These are phyloP conservation scores for Linum lewisii DNA, from an alignment of 345 rosid genomes.

Conservation along the genomic window DNA sequence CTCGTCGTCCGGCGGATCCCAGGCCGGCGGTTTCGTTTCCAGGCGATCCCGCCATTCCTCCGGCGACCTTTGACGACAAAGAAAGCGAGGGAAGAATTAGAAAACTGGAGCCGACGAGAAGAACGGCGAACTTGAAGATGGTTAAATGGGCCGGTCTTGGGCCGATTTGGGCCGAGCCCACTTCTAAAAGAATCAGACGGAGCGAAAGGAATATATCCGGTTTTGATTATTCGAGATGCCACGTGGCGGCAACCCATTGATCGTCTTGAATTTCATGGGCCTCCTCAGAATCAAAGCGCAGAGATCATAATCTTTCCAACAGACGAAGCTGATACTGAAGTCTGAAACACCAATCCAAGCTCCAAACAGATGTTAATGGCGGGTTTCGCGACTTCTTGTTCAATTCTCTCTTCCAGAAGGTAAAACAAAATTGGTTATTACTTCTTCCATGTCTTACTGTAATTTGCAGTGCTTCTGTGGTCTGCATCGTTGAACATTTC, in stretches of 20 bases:
- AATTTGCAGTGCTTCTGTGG: background rate
- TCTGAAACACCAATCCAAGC: background rate
- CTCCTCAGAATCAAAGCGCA: constrained; percentile 5
- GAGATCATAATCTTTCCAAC: background rate
- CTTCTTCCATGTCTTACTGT: background rate
- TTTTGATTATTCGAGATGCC: background rate
- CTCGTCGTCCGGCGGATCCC: constrained; percentile 1
- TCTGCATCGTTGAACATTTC: no score
- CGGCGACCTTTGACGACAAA: background rate
- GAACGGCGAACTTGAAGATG: no score
- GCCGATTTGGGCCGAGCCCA: no score
- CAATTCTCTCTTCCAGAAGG: constrained; percentile 48
- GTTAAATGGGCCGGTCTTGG: no score
- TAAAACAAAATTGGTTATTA: constrained; percentile 8
- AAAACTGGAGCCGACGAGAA: no score
- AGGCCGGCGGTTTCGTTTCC: background rate
- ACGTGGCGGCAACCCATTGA: constrained; percentile 68
- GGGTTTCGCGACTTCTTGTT: constrained; percentile 38
- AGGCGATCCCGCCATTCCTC: background rate
- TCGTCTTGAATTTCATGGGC: constrained; percentile 39
- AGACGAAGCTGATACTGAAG: background rate
- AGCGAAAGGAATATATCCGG: constrained; percentile 12
- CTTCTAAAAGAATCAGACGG: no score
- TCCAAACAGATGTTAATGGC: constrained; percentile 34
- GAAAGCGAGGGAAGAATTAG: background rate